Base-by-base conservation (phyloP, 257 asterid species). In the Echites panduratus region DNA sequence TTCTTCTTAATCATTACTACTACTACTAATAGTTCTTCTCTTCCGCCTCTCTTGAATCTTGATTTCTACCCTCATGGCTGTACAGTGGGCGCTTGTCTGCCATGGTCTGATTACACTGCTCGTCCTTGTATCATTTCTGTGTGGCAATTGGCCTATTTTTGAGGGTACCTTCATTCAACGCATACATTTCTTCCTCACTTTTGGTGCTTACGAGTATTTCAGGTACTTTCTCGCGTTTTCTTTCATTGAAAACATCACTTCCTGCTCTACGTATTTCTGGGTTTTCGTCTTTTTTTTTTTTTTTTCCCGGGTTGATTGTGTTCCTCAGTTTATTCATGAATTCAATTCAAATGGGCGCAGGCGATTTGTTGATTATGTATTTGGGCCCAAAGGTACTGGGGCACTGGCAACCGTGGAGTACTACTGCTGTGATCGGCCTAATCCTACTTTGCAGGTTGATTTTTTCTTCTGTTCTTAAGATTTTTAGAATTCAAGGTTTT, bases 101-200 rank as follows among this genome's bases (percentile, higher is more conserved):
- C 98, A 92, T 64, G 97, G 94, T 78, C 49, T 87, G 77, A 82
- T 83, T 63, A 95, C 97, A 9, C 73, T 87, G 22, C 84, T 95
- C 76, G 98, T 95, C 20, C 58, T 95, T 48, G 89, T 90, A 7
- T 91, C 99, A 0, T 88, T 95, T 84, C 88, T 95, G 75, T 95
- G 99, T 79, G 99, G 99, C 13, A 92, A 92, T 72, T 95, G 98
- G 99, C 99, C 98, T 4, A 86, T 95, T 82, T 95, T 95, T 71
- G 87, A 87, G 24, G 99, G 96, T 66, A 95, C 98, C 75, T 86
- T 90, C 81, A 82, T 95, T 73, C 87, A 89, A 77, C 89, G 89
- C 38, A 83, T 95, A 79, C 89, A 90, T 75, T 63, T 84, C 71
- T 95, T 95, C 89, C 82, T 95, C 82, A 89, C 92, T 24, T 95